Conservation (phyloP, 768 basidiomycete genomes). For the Mycena belliarum region DNA sequence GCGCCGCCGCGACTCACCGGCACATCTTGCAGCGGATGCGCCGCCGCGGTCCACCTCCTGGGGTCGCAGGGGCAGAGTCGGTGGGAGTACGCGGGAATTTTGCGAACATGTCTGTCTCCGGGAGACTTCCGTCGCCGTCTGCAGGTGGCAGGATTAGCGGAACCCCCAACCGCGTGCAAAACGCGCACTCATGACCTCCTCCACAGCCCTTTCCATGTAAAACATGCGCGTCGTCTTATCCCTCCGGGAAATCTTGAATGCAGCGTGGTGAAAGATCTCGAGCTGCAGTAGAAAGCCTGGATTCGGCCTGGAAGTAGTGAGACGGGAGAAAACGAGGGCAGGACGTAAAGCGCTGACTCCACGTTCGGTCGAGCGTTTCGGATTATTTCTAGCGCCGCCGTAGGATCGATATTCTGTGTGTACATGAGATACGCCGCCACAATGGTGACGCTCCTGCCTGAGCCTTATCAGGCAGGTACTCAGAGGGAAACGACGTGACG, state of each 20-base stretch:
- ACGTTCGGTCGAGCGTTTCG: slow-evolving; percentile 63
- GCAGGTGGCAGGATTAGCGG: neutral
- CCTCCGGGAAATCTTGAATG: slow-evolving; percentile 62
- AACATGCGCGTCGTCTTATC: slow-evolving; percentile 79
- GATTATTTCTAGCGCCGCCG: slow-evolving; percentile 70
- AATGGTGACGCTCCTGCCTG: slow-evolving; percentile 83
- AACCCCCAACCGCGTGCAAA: too few relatives aligned
- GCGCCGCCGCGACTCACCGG: slow-evolving; percentile 51
- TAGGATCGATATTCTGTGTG: slow-evolving; percentile 53
- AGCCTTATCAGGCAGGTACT: neutral
- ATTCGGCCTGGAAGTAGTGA: slow-evolving; percentile 65
- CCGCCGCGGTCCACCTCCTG: slow-evolving; percentile 44
- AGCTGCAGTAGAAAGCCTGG: slow-evolving; percentile 80
- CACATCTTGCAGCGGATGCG: slow-evolving; percentile 93
- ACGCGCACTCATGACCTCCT: slow-evolving; percentile 75
- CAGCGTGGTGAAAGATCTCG: slow-evolving; percentile 72
- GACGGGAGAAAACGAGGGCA: neutral
- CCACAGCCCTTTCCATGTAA: slow-evolving; percentile 76
- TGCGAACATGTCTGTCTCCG: slow-evolving; percentile 75
- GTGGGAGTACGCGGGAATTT: slow-evolving; percentile 67
- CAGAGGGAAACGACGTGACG: slow-evolving; percentile 32
- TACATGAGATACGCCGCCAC: slow-evolving; percentile 91
- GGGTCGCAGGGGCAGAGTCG: slow-evolving; percentile 61
- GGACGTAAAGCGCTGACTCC: slow-evolving; percentile 57
- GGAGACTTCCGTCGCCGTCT: slow-evolving; percentile 76